These are phyloP conservation scores for Colletotrichum spaethianum DNA, from an alignment of 2,329 filamentous ascomycete genomes.

Conservation along the genomic window DNA sequence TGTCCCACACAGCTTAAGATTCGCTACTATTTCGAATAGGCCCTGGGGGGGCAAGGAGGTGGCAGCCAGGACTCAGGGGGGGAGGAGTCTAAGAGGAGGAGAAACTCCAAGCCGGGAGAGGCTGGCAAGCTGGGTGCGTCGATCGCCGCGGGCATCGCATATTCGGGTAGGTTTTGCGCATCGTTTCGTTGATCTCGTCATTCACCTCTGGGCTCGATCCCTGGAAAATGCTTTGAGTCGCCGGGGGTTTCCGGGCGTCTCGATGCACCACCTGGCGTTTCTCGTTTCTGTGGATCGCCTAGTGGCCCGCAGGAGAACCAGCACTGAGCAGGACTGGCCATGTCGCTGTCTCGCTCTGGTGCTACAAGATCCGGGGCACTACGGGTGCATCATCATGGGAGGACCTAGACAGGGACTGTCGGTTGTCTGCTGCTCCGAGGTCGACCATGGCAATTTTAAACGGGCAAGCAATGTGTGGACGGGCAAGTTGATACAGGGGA, in stretches of 20 bases:
- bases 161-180: neutral
- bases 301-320: neutral
- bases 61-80: neutral
- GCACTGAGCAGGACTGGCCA: neutral
- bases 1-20: constrained; percentile 3
- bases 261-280: constrained; percentile 18
- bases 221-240: constrained; percentile 12
- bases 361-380: constrained; percentile 18
- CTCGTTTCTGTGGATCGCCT: constrained; percentile 15
- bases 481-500: constrained; percentile 14
- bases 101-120: constrained; percentile 1
- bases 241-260: constrained; percentile 7
- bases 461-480: neutral
- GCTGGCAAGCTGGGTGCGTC: constrained; percentile 15
- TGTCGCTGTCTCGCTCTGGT: neutral
- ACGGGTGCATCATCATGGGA: neutral
- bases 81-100: too few species aligned
- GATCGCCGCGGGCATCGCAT: constrained; percentile 11
- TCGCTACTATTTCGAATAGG: constrained; percentile 13
- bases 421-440: constrained; percentile 28
- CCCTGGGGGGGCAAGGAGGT: constrained; percentile 1
- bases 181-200: constrained; percentile 29
- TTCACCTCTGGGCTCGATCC: neutral
- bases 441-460: constrained; percentile 12
- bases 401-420: constrained; percentile 17